Conservation (phyloP, 352 stramenopile genomes). For the Phytophthora lateralis region DNA sequence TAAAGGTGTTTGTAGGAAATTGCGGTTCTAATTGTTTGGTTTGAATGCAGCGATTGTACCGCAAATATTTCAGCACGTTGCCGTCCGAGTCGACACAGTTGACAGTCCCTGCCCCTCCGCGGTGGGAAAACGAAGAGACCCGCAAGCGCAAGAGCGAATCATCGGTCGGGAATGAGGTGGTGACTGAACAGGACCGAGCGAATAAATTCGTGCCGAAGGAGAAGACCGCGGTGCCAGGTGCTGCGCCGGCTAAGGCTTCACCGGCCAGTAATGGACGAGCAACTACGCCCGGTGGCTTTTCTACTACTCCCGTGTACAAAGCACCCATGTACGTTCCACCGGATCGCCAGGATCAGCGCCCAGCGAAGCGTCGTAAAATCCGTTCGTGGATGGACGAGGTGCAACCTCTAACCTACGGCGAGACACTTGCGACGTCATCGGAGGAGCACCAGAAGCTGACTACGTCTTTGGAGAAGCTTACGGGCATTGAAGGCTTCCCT, state of each 20-base stretch:
- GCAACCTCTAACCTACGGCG: constrained; percentile 60
- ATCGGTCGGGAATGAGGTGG: constrained; percentile 57
- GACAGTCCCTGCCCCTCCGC: constrained; percentile 54
- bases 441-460: constrained; percentile 65
- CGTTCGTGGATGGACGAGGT: constrained; percentile 88
- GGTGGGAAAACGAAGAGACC: constrained; percentile 61
- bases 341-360: constrained; percentile 56
- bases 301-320: constrained; percentile 64
- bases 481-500: constrained; percentile 74
- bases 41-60: constrained; percentile 57
- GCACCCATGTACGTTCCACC: constrained; percentile 75
- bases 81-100: constrained; percentile 54
- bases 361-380: constrained; percentile 86
- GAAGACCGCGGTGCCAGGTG: constrained; percentile 12
- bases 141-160: constrained; percentile 44
- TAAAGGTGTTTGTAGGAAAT: neutral
- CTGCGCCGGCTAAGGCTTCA: constrained; percentile 19
- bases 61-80: constrained; percentile 81
- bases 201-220: constrained; percentile 68
- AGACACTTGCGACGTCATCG: constrained; percentile 59
- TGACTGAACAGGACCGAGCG: constrained; percentile 73
- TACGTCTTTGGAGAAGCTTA: constrained; percentile 70
- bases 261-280: constrained; percentile 32
- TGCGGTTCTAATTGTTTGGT: constrained; percentile 1
- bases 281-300: constrained; percentile 27